Base-by-base conservation (phyloP, 352 stramenopile species). In the Phytophthora foliorum region DNA sequence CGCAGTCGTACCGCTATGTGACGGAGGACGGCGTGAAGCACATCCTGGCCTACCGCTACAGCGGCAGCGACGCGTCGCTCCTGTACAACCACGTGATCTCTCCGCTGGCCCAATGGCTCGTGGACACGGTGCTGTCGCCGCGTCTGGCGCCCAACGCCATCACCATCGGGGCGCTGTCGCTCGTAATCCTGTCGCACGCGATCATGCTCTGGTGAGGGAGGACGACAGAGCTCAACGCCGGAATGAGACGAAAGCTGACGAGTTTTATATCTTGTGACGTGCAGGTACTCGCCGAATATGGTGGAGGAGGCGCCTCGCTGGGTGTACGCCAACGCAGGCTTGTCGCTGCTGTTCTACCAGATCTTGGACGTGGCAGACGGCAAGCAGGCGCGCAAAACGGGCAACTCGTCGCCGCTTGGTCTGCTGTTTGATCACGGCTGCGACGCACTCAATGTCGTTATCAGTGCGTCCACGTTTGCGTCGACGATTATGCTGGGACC, bases 351-450 rank as follows among this genome's bases (percentile, higher is more conserved):
- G 31, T 57, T 89, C 53, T 96, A 95, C 65, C 89, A 96, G 73
- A 84, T 95, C 34, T 77, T 96, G 60, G 89, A 96, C 60, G 89
- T 95, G 38, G 88, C 88, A 44, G 89, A 96, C 57, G 89, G 89
- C 57, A 96, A 96, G 70, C 89, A 96, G 59, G 89, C 89, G 24
- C 84, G 89, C 36, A 94, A 94, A 51, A 96, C 89, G 0, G 86
- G 86, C 68, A 95, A 94, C 77, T 95, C 87, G 69, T 95, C 87
- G 24, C 89, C 89, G 11, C 78, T 96, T 5, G 89, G 89, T 16
- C 71, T 95, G 51, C 75, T 96, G 3, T 96, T 96, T 57, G 89
- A 96, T 54, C 89, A 96, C 54, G 87, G 89, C 17, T 96, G 89
- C 38, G 89, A 96, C 48, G 89, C 89, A 38, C 80, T 96, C 42